Conservation (phyloP, 345 rosid species). For the Odontarrhena argentea region DNA sequence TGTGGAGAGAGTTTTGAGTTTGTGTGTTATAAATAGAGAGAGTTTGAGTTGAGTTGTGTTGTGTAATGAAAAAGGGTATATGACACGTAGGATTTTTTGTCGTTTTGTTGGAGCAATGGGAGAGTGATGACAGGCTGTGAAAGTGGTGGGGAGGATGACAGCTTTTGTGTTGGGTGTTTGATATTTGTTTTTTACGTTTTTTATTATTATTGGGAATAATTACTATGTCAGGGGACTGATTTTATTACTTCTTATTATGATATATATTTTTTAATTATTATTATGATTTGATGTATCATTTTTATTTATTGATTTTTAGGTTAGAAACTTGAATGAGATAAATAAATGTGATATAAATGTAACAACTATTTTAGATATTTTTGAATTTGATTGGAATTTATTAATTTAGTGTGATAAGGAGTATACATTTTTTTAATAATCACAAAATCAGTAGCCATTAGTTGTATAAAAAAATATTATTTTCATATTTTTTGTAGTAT, state of each 20-base stretch:
- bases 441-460: too few relatives aligned
- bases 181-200: slow-evolving; percentile 24
- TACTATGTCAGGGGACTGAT: slow-evolving; percentile 43
- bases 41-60: slow-evolving; percentile 3
- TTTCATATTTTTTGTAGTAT: too few relatives aligned
- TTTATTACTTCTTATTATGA: not conserved
- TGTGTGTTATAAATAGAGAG: slow-evolving; percentile 30
- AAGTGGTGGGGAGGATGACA: slow-evolving; percentile 53
- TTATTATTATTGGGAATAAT: slow-evolving; percentile 35
- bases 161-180: slow-evolving; percentile 37
- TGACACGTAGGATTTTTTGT: slow-evolving; percentile 55
- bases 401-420: too few relatives aligned
- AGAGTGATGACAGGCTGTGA: slow-evolving; percentile 62
- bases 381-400: too few relatives aligned
- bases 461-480: too few relatives aligned
- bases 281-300: not conserved
- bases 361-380: too few relatives aligned
- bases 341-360: too few relatives aligned
- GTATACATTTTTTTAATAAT: too few relatives aligned
- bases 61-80: not conserved
- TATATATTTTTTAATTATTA: not conserved
- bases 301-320: not conserved
- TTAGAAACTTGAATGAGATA: not conserved
- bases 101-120: slow-evolving; percentile 34
- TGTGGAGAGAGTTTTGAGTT: slow-evolving; percentile 12